Evolutionary conservation across 2,329 filamentous ascomycete genomes (phyloP).

Genomic region (Aureobasidium sp.): DNA sequence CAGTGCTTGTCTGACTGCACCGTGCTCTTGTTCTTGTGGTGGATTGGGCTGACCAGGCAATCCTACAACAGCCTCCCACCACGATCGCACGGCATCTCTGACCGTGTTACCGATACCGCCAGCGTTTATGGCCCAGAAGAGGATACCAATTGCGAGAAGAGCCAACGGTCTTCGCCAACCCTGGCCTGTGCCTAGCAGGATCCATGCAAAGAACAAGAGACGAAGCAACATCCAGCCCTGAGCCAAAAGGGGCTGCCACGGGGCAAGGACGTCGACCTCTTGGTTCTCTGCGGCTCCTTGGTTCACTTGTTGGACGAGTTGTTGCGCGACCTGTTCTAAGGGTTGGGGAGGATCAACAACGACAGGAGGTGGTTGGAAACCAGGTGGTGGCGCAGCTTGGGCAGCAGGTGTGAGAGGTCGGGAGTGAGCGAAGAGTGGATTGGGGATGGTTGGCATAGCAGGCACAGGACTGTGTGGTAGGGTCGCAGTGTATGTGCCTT

Average conservation of each 20-base stretch:
- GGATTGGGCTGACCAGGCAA: conserved; percentile 16
- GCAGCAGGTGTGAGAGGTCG: background rate
- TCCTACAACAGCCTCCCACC: conserved; percentile 40
- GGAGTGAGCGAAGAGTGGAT: background rate
- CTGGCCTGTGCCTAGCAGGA: conserved; percentile 45
- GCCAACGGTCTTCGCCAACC: conserved; percentile 38
- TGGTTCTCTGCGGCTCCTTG: background rate
- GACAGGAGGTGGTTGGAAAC: background rate
- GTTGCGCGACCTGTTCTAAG: background rate
- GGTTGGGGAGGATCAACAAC: background rate
- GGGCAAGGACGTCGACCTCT: conserved; percentile 12
- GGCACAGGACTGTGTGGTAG: background rate
- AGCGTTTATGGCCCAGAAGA: conserved; percentile 37
- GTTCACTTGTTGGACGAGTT: conserved; percentile 3
- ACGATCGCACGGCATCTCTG: conserved; percentile 31
- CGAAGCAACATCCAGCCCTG: conserved; percentile 53
- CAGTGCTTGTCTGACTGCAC: conserved; percentile 29
- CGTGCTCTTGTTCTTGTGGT: conserved; percentile 20
- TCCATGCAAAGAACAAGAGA: conserved; percentile 52
- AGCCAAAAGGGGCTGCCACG: conserved; percentile 32
- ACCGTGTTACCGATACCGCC: conserved; percentile 14
- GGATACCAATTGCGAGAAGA: conserved; percentile 32
- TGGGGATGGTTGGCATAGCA: background rate
- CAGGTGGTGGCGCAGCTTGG: background rate
- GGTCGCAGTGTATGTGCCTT: conserved; percentile 26